Percentiles rank a stretch among this genome's conserved stretches.
Evolutionary conservation across 179 eudicot species (phyloP).

Genomic region (Gypsophila paniculata): DNA sequence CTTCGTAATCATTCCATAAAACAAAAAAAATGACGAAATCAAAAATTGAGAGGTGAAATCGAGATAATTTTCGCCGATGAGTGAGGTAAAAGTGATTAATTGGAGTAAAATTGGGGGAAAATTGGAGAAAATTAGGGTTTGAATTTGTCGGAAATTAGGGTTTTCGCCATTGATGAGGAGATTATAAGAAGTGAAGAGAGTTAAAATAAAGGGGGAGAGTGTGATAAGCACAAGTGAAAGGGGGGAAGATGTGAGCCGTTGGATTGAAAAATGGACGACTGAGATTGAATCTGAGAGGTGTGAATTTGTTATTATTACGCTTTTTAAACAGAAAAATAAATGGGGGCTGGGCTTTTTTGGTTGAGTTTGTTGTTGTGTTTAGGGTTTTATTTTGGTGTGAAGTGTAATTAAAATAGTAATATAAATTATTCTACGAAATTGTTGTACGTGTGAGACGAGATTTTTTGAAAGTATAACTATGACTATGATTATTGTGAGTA

Average conservation of each 20-base stretch:
- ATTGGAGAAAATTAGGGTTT: not conserved
- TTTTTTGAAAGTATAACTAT: too few species aligned
- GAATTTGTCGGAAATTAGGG: slow-evolving; percentile 19
- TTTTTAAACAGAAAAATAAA: not conserved
- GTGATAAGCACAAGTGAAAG: slow-evolving; percentile 42
- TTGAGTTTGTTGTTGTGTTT: slow-evolving; percentile 14
- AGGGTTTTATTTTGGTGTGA: slow-evolving; percentile 30
- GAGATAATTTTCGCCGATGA: not conserved
- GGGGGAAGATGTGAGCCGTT: slow-evolving; percentile 31
- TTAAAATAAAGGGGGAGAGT: slow-evolving; percentile 10
- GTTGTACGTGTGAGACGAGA: too few species aligned
- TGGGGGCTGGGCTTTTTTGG: slow-evolving; percentile 16
- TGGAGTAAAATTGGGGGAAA: not conserved
- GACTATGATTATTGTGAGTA: too few species aligned
- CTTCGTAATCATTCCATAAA: slow-evolving; percentile 42
- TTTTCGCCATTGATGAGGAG: slow-evolving; percentile 31
- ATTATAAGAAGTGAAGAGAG: not conserved
- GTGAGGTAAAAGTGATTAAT: not conserved
- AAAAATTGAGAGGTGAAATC: slow-evolving; percentile 4
- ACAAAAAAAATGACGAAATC: not conserved
- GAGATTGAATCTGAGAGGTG: slow-evolving; percentile 27
- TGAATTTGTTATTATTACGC: slow-evolving; percentile 16
- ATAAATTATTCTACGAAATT: too few species aligned
- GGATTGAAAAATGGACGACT: slow-evolving; percentile 34
- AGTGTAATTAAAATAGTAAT: too few species aligned